Base-by-base conservation (phyloP, 495 filamentous ascomycete genomes). In the Xylaria curta region DNA sequence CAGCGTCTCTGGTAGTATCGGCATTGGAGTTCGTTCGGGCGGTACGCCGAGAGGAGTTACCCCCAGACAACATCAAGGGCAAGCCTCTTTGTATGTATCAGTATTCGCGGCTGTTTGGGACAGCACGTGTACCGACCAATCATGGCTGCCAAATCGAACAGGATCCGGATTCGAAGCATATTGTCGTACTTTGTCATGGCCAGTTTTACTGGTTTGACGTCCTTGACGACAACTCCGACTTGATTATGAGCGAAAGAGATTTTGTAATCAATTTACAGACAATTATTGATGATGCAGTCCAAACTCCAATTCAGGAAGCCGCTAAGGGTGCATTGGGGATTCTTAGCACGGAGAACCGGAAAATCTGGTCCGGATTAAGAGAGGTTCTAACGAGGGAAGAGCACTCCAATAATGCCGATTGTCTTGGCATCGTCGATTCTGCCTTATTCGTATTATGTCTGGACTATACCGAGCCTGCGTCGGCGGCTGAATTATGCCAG, bases 161-260 rank as follows among this genome's bases (percentile, higher is more conserved):
- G 78, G 94, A 98, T 78, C 91, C 93, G 1, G 87, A 88, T 3
- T 90, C 94, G 19, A 97, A 92, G 82, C 96, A 99, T 80, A 85
- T 98, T 56, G 92, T 97, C n/a, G 93, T 98, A 31, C 84, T 98
- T 80, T 97, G 94, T 76, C 93, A 94, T 73, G 97, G 97, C 13
- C 96, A 99, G 74, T 97, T 98, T 82, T 99, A 99, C 77, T 99
- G 96, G 95, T 99, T 98, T 76, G 96, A 99, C 80, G 95, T 97
- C 2, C 83, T 99, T 24, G 96, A 99, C 74, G 92, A 96, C 75
- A 96, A 97, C 78, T 91, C 92, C 9, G 96, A 99, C 76, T 82
- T 97, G 63, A 97, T 99, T 82, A 98, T 98, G 95, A 96, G 90
- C 1, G 96, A 99, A 82, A 95, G 94, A 77, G 96, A 99, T 81